Evolutionary conservation across 2,329 filamentous ascomycete species (phyloP), one percentile per base, ranked within the genome.

Genomic region (Colletotrichum sp.): DNA sequence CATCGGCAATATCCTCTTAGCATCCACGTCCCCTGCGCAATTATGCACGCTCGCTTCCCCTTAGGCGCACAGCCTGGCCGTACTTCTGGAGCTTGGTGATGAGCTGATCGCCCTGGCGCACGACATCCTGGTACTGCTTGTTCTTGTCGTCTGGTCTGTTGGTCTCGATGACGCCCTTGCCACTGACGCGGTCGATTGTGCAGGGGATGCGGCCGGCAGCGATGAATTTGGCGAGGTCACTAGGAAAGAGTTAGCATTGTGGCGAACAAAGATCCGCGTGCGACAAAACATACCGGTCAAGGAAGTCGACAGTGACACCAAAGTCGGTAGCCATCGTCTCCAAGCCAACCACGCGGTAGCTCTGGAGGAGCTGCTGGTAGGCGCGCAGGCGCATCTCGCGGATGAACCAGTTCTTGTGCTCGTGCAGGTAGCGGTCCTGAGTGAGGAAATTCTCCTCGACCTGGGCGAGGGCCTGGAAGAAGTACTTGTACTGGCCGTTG

Each of bases 41-140:
- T 79, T 88, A 98, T 79, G 95, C 95, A 80, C 97, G 91, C 89
- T 99, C 97, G 82, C 96, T 98, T 54, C 97, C 97, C 80, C 97
- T 92, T 85, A 99, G 88, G 81, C 97, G 91, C 77, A 99, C 97
- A 4, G 97, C 94, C 86, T 99, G 97, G 58, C 97, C 97, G 84
- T 99, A 99, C 89, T 99, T 99, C 87, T 99, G 97, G 78, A 99
- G 88, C 90, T 99, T 99, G 72, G 97, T 99, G 83, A 99, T 98
- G 76, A 99, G 90, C 85, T 98, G 94, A 84, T 99, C 97, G 36
- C 97, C 97, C 83, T 98, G 97, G 87, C 97, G 97, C 75, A 99
- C 95, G 47, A 98, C 95, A 80, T 99, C 97, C 79, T 96, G 94
- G 86, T 99, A 99, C 87, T 99, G 97, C 90, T 98, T 98, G 90